These are phyloP conservation scores for Colletotrichum theobromicola DNA, from an alignment of 2,329 filamentous ascomycete genomes.

Conservation along the genomic window DNA sequence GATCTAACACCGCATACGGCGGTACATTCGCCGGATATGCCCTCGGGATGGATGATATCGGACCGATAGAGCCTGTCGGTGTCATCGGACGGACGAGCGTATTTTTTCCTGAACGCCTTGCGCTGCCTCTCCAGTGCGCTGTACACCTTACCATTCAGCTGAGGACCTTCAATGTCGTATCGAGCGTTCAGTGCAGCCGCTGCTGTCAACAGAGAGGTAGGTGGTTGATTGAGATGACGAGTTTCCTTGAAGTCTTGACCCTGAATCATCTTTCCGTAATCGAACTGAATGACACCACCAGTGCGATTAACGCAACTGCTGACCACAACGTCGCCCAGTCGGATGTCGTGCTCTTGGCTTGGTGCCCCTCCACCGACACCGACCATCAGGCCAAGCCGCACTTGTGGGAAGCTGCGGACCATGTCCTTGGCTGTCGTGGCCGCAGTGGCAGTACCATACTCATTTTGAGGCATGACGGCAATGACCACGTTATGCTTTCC, in stretches of 20 bases:
- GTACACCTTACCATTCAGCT: not conserved
- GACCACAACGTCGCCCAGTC: constrained; percentile 26
- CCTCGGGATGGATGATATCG: rapidly evolving
- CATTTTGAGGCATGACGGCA: constrained; percentile 1
- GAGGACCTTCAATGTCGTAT: not conserved
- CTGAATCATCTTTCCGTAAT: not conserved
- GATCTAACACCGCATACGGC: not conserved
- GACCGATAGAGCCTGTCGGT: rapidly evolving
- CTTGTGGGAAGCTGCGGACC: constrained; percentile 24
- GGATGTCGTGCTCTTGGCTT: constrained; percentile 14
- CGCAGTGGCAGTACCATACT: not conserved
- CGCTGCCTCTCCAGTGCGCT: not conserved
- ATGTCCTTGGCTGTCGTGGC: constrained; percentile 29
- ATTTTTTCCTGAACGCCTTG: not conserved
- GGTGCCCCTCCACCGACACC: constrained; percentile 27
- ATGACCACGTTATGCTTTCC: constrained; percentile 24
- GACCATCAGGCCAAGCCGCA: constrained; percentile 22
- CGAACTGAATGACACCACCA: constrained; percentile 22
- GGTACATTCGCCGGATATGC: rapidly evolving
- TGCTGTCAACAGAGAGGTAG: constrained; percentile 6
- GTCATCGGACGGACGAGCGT: rapidly evolving
- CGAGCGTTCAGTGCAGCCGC: not conserved
- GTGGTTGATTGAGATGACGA: constrained; percentile 2
- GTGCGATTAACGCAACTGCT: not conserved
- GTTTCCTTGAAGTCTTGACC: not conserved